Evolutionary conservation across 179 eudicot genomes (phyloP).

Genomic region (Corrigiola litoralis): DNA sequence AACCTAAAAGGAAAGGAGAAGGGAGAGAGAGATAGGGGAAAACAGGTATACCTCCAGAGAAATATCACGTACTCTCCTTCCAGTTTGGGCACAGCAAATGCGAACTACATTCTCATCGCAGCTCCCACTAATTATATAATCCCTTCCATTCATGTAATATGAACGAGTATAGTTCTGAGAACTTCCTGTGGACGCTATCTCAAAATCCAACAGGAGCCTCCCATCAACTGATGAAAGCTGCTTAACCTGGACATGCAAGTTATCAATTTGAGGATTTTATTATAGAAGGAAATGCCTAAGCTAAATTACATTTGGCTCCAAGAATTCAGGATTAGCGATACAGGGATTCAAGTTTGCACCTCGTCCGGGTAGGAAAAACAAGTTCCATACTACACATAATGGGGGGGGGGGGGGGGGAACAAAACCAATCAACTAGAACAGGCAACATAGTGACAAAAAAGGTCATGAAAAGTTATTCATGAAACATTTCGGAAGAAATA

Average conservation of each 20-base stretch:
- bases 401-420: too few relatives aligned
- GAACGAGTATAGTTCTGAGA: slow-evolving; percentile 90
- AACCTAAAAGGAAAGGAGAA: neutral
- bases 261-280: neutral
- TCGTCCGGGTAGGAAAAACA: too few relatives aligned
- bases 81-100: slow-evolving; percentile 87
- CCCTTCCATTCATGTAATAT: slow-evolving; percentile 89
- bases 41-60: slow-evolving; percentile 70
- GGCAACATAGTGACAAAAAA: too few relatives aligned
- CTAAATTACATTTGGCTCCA: neutral
- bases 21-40: neutral
- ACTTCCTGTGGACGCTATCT: slow-evolving; percentile 71
- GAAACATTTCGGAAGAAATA: too few relatives aligned
- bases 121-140: slow-evolving; percentile 88
- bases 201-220: slow-evolving; percentile 52
- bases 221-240: slow-evolving; percentile 90
- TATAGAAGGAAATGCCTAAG: neutral
- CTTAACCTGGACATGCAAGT: slow-evolving; percentile 52
- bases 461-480: too few relatives aligned
- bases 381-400: too few relatives aligned
- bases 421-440: too few relatives aligned
- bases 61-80: slow-evolving; percentile 81
- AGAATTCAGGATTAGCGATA: neutral
- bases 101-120: slow-evolving; percentile 88
- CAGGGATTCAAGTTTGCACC: too few relatives aligned